A percentile compares a stretch with the other conserved stretches of the same genome.
Evolutionary conservation across 345 rosid species (phyloP).

Genomic region (Cardiospermum halicacabum): DNA sequence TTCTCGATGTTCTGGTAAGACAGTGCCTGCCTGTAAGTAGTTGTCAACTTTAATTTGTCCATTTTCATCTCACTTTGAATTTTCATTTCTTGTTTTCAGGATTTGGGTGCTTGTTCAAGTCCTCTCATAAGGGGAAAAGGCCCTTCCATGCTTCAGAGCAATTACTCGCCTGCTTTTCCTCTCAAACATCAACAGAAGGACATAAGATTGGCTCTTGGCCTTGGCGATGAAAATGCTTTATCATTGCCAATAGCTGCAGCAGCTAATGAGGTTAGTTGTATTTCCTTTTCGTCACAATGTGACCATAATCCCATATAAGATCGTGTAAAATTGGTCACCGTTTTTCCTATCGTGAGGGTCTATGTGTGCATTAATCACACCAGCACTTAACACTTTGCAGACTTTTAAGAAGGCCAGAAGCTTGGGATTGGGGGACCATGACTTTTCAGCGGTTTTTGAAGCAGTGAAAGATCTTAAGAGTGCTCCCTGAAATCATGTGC

Average conservation of each 20-base stretch:
- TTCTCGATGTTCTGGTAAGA: slow-evolving; percentile 77
- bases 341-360: too few relatives aligned
- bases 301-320: background rate
- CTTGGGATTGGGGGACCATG: slow-evolving; percentile 80
- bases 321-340: background rate
- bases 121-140: slow-evolving; percentile 89
- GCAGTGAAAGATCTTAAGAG: slow-evolving; percentile 42
- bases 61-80: slow-evolving; percentile 4
- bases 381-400: slow-evolving; percentile 26
- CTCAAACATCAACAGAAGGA: slow-evolving; percentile 94
- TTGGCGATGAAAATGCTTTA: slow-evolving; percentile 89
- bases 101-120: slow-evolving; percentile 69
- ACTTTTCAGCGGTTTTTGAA: slow-evolving; percentile 89
- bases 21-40: background rate
- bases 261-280: slow-evolving; percentile 68
- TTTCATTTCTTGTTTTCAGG: slow-evolving; percentile 44
- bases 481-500: slow-evolving; percentile 11
- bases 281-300: slow-evolving; percentile 1
- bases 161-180: slow-evolving; percentile 71
- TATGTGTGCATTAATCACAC: background rate
- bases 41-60: slow-evolving; percentile 1
- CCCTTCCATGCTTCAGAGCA: slow-evolving; percentile 68
- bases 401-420: slow-evolving; percentile 91
- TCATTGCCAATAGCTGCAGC: slow-evolving; percentile 95
- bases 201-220: slow-evolving; percentile 90